Conservation (phyloP, 2,329 filamentous ascomycete genomes). For the Coniochaeta prunicola region DNA sequence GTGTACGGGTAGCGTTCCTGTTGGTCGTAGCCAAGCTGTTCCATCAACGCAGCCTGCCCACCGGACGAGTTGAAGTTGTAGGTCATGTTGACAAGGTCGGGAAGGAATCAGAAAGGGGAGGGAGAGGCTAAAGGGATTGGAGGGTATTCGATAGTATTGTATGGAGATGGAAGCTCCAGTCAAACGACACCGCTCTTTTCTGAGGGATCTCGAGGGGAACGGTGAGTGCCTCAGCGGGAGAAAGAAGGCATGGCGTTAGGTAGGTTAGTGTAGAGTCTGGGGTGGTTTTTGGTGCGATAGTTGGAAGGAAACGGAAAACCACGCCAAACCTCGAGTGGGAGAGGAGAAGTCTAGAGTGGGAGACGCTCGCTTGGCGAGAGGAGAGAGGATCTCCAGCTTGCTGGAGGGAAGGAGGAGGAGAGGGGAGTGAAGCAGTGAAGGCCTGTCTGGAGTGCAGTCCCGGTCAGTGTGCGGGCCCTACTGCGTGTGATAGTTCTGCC, state of each 20-base stretch:
- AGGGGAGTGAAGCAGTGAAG: constrained; percentile 9
- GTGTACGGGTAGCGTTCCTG: constrained; percentile 47
- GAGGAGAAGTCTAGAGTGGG: background rate
- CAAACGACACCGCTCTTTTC: constrained; percentile 32
- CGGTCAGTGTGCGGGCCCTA: background rate
- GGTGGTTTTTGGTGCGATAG: background rate
- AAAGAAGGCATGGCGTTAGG: background rate
- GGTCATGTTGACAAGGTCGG: constrained; percentile 39
- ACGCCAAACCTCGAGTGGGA: background rate
- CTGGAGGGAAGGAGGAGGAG: constrained; percentile 20
- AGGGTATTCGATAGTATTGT: constrained; percentile 37
- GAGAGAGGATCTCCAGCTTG: background rate
- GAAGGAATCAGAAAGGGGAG: constrained; percentile 19
- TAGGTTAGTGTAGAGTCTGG: background rate
- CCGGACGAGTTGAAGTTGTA: constrained; percentile 52
- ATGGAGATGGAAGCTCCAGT: constrained; percentile 4
- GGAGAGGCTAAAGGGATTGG: constrained; percentile 26
- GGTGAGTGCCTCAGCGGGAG: constrained; percentile 9
- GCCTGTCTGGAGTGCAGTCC: background rate
- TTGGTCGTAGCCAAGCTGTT: constrained; percentile 51
- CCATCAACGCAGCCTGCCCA: constrained; percentile 50
- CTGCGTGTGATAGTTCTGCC: background rate
- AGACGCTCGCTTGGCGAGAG: background rate
- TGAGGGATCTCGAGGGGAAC: constrained; percentile 19
- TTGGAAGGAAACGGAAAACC: background rate